Evolutionary conservation across 140 eudicot species (phyloP).

Genomic region (Senecio squalidus): DNA sequence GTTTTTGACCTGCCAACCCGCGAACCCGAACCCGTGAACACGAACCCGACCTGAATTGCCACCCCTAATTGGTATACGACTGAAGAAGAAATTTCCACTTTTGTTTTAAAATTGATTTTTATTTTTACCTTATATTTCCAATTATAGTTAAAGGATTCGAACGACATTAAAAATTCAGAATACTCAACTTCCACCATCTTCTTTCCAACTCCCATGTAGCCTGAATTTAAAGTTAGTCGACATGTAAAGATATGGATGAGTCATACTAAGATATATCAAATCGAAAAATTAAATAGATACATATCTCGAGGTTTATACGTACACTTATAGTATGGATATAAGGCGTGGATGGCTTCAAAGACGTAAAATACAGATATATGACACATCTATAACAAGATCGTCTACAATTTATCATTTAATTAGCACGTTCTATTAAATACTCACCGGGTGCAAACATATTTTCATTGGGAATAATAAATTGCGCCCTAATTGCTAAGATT

Average conservation of each 20-base stretch:
- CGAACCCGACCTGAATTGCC: too few relatives aligned
- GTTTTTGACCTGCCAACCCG: too few relatives aligned
- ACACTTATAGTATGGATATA: conserved; percentile 18
- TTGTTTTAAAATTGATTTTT: too few relatives aligned
- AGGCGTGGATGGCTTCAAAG: too few relatives aligned
- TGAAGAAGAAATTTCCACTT: background rate
- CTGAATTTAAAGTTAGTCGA: conserved; percentile 6
- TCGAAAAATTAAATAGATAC: conserved; percentile 7
- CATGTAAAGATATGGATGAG: conserved; percentile 24
- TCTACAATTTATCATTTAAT: too few relatives aligned
- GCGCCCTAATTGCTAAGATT: too few relatives aligned
- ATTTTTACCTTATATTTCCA: background rate
- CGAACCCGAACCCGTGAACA: too few relatives aligned
- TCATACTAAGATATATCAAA: conserved; percentile 8
- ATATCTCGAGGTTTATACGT: conserved; percentile 9
- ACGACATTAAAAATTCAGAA: conserved; percentile 15
- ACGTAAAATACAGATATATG: background rate
- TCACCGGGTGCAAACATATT: too few relatives aligned
- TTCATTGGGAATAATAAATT: too few relatives aligned
- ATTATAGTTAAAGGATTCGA: conserved; percentile 13
- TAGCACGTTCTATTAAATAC: too few relatives aligned
- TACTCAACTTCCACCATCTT: conserved; percentile 29
- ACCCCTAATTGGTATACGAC: too few relatives aligned
- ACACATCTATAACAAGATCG: background rate
- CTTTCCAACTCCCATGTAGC: conserved; percentile 26